phyloP scores from a whole-genome alignment of 2,329 filamentous ascomycete species.

The Xylaria digitata region DNA sequence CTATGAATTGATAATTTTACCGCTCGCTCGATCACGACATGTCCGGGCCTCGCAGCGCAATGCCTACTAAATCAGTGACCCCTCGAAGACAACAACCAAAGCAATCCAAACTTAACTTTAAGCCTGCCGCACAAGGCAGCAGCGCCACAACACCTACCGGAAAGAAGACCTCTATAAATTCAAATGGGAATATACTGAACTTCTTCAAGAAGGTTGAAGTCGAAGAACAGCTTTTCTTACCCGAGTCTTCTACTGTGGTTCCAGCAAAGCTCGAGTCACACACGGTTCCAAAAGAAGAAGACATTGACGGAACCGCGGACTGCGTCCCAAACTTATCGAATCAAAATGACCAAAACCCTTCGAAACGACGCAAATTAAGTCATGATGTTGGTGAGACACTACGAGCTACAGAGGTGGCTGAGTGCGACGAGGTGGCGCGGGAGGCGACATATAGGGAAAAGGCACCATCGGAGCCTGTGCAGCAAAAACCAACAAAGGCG shows the following conservation, averaged over 20 bases:
- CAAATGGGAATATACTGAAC: conserved; percentile 76
- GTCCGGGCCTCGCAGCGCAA: conserved; percentile 20
- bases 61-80: conserved; percentile 43
- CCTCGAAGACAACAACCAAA: conserved; percentile 43
- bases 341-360: conserved; percentile 44
- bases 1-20: conserved; percentile 2
- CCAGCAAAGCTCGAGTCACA: conserved; percentile 24
- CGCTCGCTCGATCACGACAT: neutral
- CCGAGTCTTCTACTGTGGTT: conserved; percentile 41
- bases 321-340: conserved; percentile 48
- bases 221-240: conserved; percentile 68
- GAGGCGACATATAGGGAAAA: conserved; percentile 11
- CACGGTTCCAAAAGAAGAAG: conserved; percentile 46
- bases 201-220: conserved; percentile 79
- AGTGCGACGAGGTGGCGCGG: conserved; percentile 11
- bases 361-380: conserved; percentile 58
- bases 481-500: conserved; percentile 33
- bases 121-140: conserved; percentile 36
- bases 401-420: conserved; percentile 4
- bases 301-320: conserved; percentile 51
- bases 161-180: conserved; percentile 61
- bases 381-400: conserved; percentile 35
- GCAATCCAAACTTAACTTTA: conserved; percentile 49
- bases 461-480: conserved; percentile 20
- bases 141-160: conserved; percentile 42